Evolutionary conservation across 805 yeast genomes (phyloP).

Genomic region (Kluyveromyces lactis): DNA sequence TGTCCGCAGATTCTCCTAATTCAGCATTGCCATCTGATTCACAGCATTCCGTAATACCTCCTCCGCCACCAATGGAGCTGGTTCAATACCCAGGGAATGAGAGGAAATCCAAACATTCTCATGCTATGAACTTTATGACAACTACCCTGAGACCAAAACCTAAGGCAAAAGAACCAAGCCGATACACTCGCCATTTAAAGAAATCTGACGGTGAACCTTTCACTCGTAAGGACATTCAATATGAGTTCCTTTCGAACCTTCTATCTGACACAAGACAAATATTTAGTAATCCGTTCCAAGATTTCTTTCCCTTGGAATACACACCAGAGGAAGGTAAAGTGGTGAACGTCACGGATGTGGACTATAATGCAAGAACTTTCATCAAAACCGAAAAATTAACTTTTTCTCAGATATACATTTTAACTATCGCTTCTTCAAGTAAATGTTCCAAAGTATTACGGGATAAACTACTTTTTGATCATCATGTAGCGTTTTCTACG

Average conservation of each 20-base stretch:
- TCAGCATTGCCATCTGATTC: not conserved
- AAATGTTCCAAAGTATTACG: conserved; percentile 78
- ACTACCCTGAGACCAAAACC: conserved; percentile 8
- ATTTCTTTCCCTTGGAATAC: conserved; percentile 30
- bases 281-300: conserved; percentile 56
- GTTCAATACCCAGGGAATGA: conserved; percentile 7
- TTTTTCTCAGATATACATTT: conserved; percentile 75
- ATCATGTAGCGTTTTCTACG: conserved; percentile 57
- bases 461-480: conserved; percentile 61
- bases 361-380: conserved; percentile 32
- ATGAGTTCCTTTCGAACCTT: conserved; percentile 58
- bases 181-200: conserved; percentile 51
- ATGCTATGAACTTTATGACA: conserved; percentile 4
- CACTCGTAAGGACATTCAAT: conserved; percentile 82
- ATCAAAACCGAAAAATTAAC: conserved; percentile 44
- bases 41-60: not conserved
- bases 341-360: conserved; percentile 23
- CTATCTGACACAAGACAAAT: conserved; percentile 57
- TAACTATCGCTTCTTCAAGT: conserved; percentile 72
- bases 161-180: conserved; percentile 19
- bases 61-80: not conserved
- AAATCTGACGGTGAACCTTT: conserved; percentile 90
- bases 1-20: not conserved
- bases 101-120: conserved; percentile 14
- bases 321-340: conserved; percentile 29